Evolutionary conservation across 2,329 filamentous ascomycete species (phyloP).

Genomic region (Diaporthe amygdali): DNA sequence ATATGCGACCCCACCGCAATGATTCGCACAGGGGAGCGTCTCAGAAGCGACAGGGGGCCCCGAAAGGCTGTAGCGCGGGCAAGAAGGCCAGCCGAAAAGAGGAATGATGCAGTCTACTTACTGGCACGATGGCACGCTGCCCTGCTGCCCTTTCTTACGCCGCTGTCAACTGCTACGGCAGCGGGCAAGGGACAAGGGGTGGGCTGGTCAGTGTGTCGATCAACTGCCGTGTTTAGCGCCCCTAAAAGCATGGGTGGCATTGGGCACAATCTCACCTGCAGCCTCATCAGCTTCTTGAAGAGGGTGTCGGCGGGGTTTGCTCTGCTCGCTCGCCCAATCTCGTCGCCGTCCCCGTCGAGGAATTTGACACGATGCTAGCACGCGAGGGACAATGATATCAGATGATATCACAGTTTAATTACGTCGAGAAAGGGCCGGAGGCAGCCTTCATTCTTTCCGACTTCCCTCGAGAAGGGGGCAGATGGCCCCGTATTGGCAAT

Average conservation of each 20-base stretch:
- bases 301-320: background rate
- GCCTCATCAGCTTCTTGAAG: background rate
- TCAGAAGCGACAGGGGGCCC: slow-evolving; percentile 41
- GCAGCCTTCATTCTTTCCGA: background rate
- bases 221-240: slow-evolving; percentile 14
- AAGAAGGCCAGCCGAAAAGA: slow-evolving; percentile 9
- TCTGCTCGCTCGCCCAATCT: background rate
- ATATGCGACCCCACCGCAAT: background rate
- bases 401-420: slow-evolving; percentile 16
- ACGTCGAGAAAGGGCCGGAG: slow-evolving; percentile 7
- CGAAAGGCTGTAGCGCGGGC: slow-evolving; percentile 30
- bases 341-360: background rate
- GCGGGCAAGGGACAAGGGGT: background rate
- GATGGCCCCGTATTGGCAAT: background rate
- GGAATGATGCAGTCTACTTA: background rate
- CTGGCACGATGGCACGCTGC: background rate
- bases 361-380: background rate
- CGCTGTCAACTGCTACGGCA: background rate
- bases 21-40: slow-evolving; percentile 6
- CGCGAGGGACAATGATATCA: slow-evolving; percentile 4
- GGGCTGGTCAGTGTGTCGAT: slow-evolving; percentile 12
- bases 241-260: slow-evolving; percentile 12
- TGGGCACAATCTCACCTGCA: slow-evolving; percentile 16
- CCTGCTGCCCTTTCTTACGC: background rate
- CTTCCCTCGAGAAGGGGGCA: background rate